Evolutionary conservation across 805 yeast species (phyloP).

Genomic region (Ogataea salicorniae): DNA sequence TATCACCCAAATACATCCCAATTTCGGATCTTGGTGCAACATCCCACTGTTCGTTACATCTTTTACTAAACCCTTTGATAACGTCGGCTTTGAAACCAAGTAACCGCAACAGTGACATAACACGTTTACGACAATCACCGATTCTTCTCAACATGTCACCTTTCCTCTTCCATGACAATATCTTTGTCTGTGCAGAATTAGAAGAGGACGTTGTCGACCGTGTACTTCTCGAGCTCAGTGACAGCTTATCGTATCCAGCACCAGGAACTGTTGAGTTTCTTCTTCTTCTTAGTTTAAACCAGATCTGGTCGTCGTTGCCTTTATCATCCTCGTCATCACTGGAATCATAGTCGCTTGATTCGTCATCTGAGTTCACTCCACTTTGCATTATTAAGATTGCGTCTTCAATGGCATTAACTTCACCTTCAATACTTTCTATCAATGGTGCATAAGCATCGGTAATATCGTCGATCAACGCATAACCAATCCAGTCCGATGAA

Average conservation of each 20-base stretch:
- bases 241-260: conserved; percentile 8
- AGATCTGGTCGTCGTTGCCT: conserved; percentile 34
- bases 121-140: conserved; percentile 92
- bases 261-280: conserved; percentile 25
- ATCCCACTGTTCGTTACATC: conserved; percentile 83
- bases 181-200: conserved; percentile 35
- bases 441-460: conserved; percentile 97
- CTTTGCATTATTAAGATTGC: conserved; percentile 85
- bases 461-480: conserved; percentile 93
- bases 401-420: conserved; percentile 92
- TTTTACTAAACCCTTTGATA: conserved; percentile 89
- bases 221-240: conserved; percentile 13
- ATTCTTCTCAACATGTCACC: conserved; percentile 94
- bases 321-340: conserved; percentile 37
- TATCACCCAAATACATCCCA: conserved; percentile 92
- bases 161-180: conserved; percentile 78
- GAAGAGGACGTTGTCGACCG: conserved; percentile 10
- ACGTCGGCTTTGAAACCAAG: conserved; percentile 95
- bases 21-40: conserved; percentile 79
- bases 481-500: conserved; percentile 94
- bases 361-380: conserved; percentile 42
- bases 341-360: conserved; percentile 36
- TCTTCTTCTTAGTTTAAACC: conserved; percentile 24
- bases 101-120: conserved; percentile 81
- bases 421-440: conserved; percentile 90